phyloP scores from a whole-genome alignment of 345 rosid species.

The Laguncularia racemosa region DNA sequence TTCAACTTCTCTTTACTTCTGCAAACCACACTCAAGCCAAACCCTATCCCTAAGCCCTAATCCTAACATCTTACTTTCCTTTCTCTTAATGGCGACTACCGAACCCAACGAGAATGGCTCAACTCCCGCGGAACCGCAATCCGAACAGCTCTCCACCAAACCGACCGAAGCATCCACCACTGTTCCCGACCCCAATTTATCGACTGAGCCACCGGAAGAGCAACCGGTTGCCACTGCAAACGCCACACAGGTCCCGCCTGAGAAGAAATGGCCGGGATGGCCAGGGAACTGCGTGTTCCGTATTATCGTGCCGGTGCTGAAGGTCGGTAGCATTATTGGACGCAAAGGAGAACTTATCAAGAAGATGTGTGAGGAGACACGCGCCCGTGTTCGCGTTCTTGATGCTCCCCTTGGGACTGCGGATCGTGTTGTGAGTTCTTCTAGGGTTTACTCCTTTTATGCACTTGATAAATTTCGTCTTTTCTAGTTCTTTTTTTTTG shows the following conservation, averaged over 20 bases:
- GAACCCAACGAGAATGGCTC: too few species aligned
- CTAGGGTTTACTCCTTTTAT: not conserved
- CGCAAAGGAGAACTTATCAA: constrained; percentile 83
- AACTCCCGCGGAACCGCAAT: too few species aligned
- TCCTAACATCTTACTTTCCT: too few species aligned
- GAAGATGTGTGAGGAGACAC: constrained; percentile 87
- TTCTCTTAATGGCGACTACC: too few species aligned
- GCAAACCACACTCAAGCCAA: too few species aligned
- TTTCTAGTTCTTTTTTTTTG: not conserved
- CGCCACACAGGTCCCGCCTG: constrained; percentile 11
- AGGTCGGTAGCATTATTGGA: constrained; percentile 83
- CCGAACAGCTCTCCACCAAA: too few species aligned
- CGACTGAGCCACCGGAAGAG: too few species aligned
- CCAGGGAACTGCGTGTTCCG: constrained; percentile 82
- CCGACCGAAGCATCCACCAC: too few species aligned
- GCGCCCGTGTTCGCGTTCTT: constrained; percentile 74
- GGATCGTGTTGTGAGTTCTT: constrained; percentile 58
- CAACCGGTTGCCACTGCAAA: not conserved
- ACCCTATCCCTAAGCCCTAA: too few species aligned
- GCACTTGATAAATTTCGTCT: not conserved
- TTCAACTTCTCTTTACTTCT: too few species aligned
- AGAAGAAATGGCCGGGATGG: constrained; percentile 84
- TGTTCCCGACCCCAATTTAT: too few species aligned
- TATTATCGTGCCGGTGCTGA: constrained; percentile 59
- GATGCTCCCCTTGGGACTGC: constrained; percentile 54